Evolutionary conservation across 1,284 basidiomycete species (phyloP), one percentile per base, ranked within the genome.

Genomic region (Volvariella surrecta): DNA sequence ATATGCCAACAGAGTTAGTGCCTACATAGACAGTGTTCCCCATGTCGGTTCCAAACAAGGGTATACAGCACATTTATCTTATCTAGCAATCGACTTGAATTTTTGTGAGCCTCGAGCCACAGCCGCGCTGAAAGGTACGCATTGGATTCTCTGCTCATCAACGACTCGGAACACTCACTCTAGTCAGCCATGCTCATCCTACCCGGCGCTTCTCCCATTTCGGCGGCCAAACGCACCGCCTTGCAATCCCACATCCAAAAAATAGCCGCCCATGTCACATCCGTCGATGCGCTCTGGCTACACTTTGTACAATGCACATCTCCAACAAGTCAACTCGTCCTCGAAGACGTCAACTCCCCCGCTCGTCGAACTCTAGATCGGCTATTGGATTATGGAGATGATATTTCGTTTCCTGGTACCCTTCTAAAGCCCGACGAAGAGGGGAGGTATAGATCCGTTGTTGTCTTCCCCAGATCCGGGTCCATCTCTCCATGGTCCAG

Each of bases 341-440:
- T 94, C 9, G 53, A 57, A 1, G 57, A 76, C 37, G 16, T 58
- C 0, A 55, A 56, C 4, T 81, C 82, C 1, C 40, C 63, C 0
- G 63, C 73, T 40, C 66, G 79, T 30, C 60, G 60, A 42, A 72
- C 82, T 10, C 73, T 99, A 35, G 71, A 84, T 53, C 73, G 76
- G 38, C 75, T 99, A n/a, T 68, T 99, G 44, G 69, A 77, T 16
- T 98, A 98, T 53, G 95, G 95, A 7, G 89, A 96, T 59, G 72
- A 89, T 53, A 58, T 69, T 50, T 68, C 70, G n/a, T 64, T 79
- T 15, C 58, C 68, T 2, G 61, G 54, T 13, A 82, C 82, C 0
- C n/a, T n/a, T n/a, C n/a, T n/a, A 53, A 45, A 38, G 15, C 11
- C 57, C 4, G 50, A 64, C 15, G 61, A 61, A 16, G 56, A 15